Conservation (phyloP, 2,329 filamentous ascomycete genomes). For the Microdochium trichocladiopsis region DNA sequence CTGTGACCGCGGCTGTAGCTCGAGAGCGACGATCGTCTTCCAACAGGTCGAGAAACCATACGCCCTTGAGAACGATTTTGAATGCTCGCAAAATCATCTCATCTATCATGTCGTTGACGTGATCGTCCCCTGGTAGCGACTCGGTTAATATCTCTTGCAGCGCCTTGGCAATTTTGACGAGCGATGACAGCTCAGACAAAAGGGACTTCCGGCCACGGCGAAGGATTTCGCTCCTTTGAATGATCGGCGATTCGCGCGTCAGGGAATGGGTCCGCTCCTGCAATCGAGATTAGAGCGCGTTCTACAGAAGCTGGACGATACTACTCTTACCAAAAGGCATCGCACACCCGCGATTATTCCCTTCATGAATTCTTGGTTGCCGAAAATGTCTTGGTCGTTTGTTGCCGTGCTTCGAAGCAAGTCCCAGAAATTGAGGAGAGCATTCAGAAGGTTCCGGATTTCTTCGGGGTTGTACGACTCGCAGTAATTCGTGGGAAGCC, state of each 20-base stretch:
- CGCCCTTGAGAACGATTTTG: conserved; percentile 85
- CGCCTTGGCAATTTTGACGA: conserved; percentile 84
- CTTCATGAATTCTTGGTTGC: conserved; percentile 89
- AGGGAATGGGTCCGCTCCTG: conserved; percentile 86
- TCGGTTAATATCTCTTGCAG: conserved; percentile 67
- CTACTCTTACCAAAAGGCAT: conserved; percentile 68
- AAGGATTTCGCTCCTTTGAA: conserved; percentile 69
- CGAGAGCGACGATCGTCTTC: conserved; percentile 52
- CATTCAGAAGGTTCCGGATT: conserved; percentile 78
- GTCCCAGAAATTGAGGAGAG: conserved; percentile 89
- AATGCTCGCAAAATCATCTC: conserved; percentile 93
- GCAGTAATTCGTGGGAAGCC: conserved; percentile 98
- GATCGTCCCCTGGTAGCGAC: conserved; percentile 37
- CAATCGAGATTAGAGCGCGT: conserved; percentile 7
- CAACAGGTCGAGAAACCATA: conserved; percentile 82
- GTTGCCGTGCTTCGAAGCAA: conserved; percentile 71
- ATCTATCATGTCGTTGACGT: conserved; percentile 73
- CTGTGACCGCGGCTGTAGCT: conserved; percentile 43
- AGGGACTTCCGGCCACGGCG: conserved; percentile 79
- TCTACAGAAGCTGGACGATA: not conserved
- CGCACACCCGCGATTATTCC: conserved; percentile 90
- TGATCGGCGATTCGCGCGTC: conserved; percentile 68
- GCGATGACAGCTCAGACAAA: conserved; percentile 77
- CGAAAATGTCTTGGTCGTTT: conserved; percentile 71
- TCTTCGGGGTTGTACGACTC: conserved; percentile 87